Evolutionary conservation across 768 basidiomycete species (phyloP), one percentile per base, ranked within the genome.

Genomic region (Hericium erinaceus): DNA sequence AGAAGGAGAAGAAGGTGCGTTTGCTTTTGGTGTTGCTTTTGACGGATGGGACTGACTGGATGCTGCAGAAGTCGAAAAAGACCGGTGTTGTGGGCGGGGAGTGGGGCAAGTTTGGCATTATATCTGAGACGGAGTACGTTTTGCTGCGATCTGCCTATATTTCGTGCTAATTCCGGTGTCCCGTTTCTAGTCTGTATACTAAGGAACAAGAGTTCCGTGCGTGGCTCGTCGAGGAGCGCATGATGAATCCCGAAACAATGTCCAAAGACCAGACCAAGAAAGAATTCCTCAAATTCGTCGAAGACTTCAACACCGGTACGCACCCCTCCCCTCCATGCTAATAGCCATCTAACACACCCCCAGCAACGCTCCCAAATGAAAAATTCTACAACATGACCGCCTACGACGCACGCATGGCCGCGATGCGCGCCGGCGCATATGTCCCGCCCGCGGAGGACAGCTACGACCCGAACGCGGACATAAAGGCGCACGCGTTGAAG

Each of bases 181-280:
- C n/a, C 59, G n/a, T 26, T 44, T 48, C 0, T 40, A 94, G 92
- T 65, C 80, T 93, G 56, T 90, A 87, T 67, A 84, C 78, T 56
- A 95, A 92, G 66, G 82, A 81, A 33, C 80, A 84, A 59, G 94
- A 97, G 71, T 97, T 95, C 69, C 80, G 89, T 55, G 82, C 89
- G 2, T 97, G 94, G 94, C 82, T 95, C 4, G 83, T 97, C 12
- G 94, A 97, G 68, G 94, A 97, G 67, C 83, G 89, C 49, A 90
- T 87, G 67, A 77, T 92, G 63, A 95, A 95, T 67, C 92, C 93
- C 0, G 94, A 95, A 72, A 87, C 86, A 3, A 76, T 93, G 49
- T 79, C 86, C 13, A 94, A 92, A 65, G 92, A 95, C 52, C 86
- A 87, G 61, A 84, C 82, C 59, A 86, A 83, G 72, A 93, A 92